phyloP scores from a whole-genome alignment of 2,329 filamentous ascomycete genomes.

The Anthostomella pinea region DNA sequence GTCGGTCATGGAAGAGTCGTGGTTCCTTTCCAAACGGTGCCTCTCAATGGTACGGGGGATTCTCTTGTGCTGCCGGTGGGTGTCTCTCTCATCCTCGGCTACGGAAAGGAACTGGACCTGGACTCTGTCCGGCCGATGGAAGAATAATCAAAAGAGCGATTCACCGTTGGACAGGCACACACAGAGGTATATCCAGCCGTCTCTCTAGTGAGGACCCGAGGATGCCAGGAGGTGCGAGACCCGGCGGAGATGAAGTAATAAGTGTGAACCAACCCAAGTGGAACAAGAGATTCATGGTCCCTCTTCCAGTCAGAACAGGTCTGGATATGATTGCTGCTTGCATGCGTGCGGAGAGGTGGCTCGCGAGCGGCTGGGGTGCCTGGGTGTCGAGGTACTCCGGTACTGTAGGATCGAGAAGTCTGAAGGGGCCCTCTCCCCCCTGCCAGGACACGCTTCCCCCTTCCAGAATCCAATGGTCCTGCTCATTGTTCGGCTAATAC shows the following conservation, averaged over 20 bases:
- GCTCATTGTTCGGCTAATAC: conserved; percentile 1
- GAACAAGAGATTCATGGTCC: conserved; percentile 21
- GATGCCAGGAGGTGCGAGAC: conserved; percentile 3
- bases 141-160: too few species aligned
- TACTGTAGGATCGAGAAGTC: neutral
- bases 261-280: conserved; percentile 16
- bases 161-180: too few species aligned
- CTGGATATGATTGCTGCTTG: conserved; percentile 14
- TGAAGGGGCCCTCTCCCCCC: too few species aligned
- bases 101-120: too few species aligned
- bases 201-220: too few species aligned
- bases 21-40: too few species aligned
- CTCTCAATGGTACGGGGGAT: conserved; percentile 9
- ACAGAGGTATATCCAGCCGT: too few species aligned
- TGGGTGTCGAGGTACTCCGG: neutral
- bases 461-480: neutral
- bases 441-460: conserved; percentile 4
- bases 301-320: conserved; percentile 11
- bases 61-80: conserved; percentile 4
- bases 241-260: conserved; percentile 19
- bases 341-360: conserved; percentile 24
- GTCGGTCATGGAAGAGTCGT: too few species aligned
- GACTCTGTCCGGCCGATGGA: too few species aligned
- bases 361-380: conserved; percentile 23
- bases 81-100: conserved; percentile 8